These are phyloP conservation scores for Pilasporangium apinafurcum DNA, from an alignment of 352 stramenopile species.

Conservation along the genomic window DNA sequence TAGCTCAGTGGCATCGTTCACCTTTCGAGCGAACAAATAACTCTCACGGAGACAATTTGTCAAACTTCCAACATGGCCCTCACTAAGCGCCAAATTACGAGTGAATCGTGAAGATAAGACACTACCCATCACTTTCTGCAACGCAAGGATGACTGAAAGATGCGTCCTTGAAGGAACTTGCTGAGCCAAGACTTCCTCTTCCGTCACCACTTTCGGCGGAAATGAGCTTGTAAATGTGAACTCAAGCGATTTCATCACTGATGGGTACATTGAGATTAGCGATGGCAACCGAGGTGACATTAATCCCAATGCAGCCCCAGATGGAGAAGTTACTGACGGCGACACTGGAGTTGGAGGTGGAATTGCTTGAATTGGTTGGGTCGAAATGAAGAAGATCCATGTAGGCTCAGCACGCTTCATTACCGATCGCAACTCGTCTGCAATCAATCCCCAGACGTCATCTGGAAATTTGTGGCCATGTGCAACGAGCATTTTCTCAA, in stretches of 20 bases:
- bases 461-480: slow-evolving; percentile 78
- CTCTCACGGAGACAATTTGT: slow-evolving; percentile 57
- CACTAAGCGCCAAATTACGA: slow-evolving; percentile 38
- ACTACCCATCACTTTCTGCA: slow-evolving; percentile 62
- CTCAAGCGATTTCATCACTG: slow-evolving; percentile 32
- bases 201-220: slow-evolving; percentile 47
- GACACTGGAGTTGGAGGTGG: slow-evolving; percentile 3
- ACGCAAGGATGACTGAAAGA: slow-evolving; percentile 53
- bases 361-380: slow-evolving; percentile 5
- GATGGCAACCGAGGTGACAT: slow-evolving; percentile 43
- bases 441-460: slow-evolving; percentile 74
- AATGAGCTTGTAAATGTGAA: slow-evolving; percentile 53
- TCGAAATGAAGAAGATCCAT: slow-evolving; percentile 59
- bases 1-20: slow-evolving; percentile 61
- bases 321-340: not conserved
- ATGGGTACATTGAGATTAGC: slow-evolving; percentile 68
- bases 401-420: slow-evolving; percentile 68
- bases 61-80: slow-evolving; percentile 46
- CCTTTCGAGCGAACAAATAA: slow-evolving; percentile 59
- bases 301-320: slow-evolving; percentile 1
- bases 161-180: slow-evolving; percentile 59
- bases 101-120: slow-evolving; percentile 47
- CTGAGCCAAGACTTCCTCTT: slow-evolving; percentile 48
- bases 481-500: slow-evolving; percentile 64
- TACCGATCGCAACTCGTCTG: slow-evolving; percentile 72